These are phyloP conservation scores for Grosmannia huntii DNA, from an alignment of 2,329 filamentous ascomycete genomes.

Conservation along the genomic window DNA sequence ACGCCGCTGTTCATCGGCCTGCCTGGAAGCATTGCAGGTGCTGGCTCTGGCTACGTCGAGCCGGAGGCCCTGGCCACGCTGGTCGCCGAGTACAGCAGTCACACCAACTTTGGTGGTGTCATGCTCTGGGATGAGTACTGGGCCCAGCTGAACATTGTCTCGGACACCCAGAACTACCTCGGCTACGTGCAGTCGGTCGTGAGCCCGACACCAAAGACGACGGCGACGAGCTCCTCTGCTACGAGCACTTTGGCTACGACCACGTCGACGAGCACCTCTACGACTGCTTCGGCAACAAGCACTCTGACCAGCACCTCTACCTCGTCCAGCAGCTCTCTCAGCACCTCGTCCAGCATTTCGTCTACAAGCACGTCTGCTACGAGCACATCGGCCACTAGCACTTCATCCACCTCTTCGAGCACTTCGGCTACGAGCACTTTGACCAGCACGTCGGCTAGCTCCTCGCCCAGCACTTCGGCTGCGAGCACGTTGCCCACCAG, in stretches of 20 bases:
- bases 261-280: background rate
- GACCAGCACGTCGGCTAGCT: constrained; percentile 2
- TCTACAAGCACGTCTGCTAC: constrained; percentile 11
- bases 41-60: constrained; percentile 16
- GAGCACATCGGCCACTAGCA: background rate
- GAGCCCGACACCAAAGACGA: background rate
- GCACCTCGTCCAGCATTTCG: constrained; percentile 2
- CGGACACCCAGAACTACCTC: constrained; percentile 14
- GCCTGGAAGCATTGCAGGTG: constrained; percentile 17
- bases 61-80: constrained; percentile 11
- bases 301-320: constrained; percentile 1
- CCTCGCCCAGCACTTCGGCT: constrained; percentile 9
- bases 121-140: constrained; percentile 22
- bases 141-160: constrained; percentile 9
- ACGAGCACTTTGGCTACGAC: constrained; percentile 13
- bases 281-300: constrained; percentile 3
- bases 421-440: constrained; percentile 7
- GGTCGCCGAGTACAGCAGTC: constrained; percentile 15
- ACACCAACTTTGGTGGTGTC: constrained; percentile 19
- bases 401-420: constrained; percentile 12
- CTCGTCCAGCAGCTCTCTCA: constrained; percentile 7
- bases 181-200: constrained; percentile 2
- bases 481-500: constrained; percentile 6
- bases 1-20: constrained; percentile 27
- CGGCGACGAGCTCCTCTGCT: background rate